These are phyloP conservation scores for Tetrahymena thermophila DNA, from an alignment of 73 alveolate species.

Conservation along the genomic window DNA sequence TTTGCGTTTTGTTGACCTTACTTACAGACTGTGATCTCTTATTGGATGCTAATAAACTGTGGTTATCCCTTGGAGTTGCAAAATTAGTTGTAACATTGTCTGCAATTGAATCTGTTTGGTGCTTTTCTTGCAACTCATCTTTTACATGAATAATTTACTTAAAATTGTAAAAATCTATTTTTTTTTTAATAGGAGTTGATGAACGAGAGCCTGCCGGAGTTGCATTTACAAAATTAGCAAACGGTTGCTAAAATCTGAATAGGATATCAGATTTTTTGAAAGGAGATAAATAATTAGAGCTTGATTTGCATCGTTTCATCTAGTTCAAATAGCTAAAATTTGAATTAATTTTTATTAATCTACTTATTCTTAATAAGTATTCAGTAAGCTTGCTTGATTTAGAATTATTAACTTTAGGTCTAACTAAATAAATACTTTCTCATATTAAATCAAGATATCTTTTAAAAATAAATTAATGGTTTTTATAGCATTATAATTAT, in stretches of 20 bases:
- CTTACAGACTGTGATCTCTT: not conserved
- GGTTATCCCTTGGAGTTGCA: not conserved
- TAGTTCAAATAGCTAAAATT: not conserved
- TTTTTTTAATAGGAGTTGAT: not conserved
- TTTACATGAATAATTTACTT: not conserved
- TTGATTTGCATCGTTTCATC: not conserved
- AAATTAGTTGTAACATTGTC: not conserved
- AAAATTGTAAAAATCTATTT: not conserved
- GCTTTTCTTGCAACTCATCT: not conserved
- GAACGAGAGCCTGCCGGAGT: not conserved
- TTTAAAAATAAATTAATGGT: not conserved
- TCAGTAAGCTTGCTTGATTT: not conserved
- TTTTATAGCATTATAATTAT: no score
- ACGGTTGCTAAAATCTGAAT: not conserved
- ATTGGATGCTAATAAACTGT: not conserved
- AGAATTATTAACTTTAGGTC: not conserved
- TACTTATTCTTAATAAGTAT: not conserved
- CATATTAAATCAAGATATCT: not conserved
- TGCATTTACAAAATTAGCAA: not conserved
- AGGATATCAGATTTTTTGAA: not conserved
- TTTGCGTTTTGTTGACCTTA: not conserved
- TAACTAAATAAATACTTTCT: not conserved
- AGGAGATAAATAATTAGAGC: not conserved
- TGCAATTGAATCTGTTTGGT: not conserved
- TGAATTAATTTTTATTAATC: not conserved